These are phyloP conservation scores for Lignosus rhinocerotis DNA, from an alignment of 1,284 basidiomycete genomes.

Conservation along the genomic window DNA sequence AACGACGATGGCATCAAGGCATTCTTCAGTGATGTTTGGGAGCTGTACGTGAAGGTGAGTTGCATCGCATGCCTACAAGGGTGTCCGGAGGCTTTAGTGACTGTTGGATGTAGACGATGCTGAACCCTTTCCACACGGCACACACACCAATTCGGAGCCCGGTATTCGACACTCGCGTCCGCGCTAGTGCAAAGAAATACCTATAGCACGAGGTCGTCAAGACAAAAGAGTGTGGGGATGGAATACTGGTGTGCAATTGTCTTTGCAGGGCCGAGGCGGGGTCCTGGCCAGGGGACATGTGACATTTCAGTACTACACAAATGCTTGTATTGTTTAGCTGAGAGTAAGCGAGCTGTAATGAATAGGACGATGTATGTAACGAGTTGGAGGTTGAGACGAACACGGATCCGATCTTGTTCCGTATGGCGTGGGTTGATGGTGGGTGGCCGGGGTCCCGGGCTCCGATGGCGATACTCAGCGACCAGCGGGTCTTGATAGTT, in stretches of 20 bases:
- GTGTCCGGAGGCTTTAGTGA: slow-evolving; percentile 24
- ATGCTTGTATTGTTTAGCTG: neutral
- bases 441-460: slow-evolving; percentile 26
- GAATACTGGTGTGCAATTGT: slow-evolving; percentile 9
- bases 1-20: slow-evolving; percentile 93
- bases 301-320: neutral
- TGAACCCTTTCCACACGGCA: slow-evolving; percentile 93
- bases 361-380: neutral
- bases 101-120: slow-evolving; percentile 59
- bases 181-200: slow-evolving; percentile 85
- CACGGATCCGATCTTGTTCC: no score
- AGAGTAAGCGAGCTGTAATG: neutral
- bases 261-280: neutral
- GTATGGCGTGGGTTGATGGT: no score
- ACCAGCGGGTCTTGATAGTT: slow-evolving; percentile 18
- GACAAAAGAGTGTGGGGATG: slow-evolving; percentile 8
- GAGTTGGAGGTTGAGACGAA: neutral
- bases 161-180: slow-evolving; percentile 81
- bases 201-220: slow-evolving; percentile 44
- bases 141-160: slow-evolving; percentile 80
- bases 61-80: slow-evolving; percentile 16
- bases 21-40: slow-evolving; percentile 95
- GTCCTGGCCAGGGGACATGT: neutral
- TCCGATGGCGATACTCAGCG: slow-evolving; percentile 24
- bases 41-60: slow-evolving; percentile 89